These are phyloP conservation scores for Fraxinus greggii DNA, from an alignment of 305 asterid genomes.

Conservation along the genomic window DNA sequence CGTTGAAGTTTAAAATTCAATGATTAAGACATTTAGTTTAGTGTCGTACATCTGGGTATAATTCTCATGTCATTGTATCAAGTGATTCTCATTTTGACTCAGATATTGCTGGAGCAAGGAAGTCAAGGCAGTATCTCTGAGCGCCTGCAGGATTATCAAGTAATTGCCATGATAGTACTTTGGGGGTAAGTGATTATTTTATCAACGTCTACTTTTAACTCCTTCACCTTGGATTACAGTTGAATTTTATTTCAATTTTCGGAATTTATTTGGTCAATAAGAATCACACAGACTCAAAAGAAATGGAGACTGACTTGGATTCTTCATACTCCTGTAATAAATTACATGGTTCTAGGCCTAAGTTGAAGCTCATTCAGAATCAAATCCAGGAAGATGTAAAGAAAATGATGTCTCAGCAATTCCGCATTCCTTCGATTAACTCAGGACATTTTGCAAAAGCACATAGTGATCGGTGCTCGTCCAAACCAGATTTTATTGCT, in stretches of 20 bases:
- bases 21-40: not conserved
- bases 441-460: constrained; percentile 26
- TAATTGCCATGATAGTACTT: constrained; percentile 76
- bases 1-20: not conserved
- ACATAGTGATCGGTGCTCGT: constrained; percentile 8
- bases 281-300: constrained; percentile 3
- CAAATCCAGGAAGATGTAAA: constrained; percentile 81
- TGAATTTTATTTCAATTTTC: not conserved
- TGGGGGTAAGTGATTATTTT: constrained; percentile 58
- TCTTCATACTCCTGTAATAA: not conserved
- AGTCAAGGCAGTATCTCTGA: constrained; percentile 48
- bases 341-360: constrained; percentile 56
- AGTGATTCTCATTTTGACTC: constrained; percentile 27
- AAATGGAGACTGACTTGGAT: constrained; percentile 8
- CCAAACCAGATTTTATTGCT: constrained; percentile 67
- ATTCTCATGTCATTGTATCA: constrained; percentile 14
- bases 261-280: not conserved
- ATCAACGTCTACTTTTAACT: not conserved
- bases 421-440: constrained; percentile 50
- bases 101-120: constrained; percentile 71
- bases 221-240: not conserved
- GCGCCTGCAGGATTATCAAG: constrained; percentile 77
- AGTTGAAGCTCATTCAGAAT: constrained; percentile 61
- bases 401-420: constrained; percentile 76
- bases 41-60: not conserved